phyloP scores from a whole-genome alignment of 805 yeast genomes.

The Candida pini region DNA sequence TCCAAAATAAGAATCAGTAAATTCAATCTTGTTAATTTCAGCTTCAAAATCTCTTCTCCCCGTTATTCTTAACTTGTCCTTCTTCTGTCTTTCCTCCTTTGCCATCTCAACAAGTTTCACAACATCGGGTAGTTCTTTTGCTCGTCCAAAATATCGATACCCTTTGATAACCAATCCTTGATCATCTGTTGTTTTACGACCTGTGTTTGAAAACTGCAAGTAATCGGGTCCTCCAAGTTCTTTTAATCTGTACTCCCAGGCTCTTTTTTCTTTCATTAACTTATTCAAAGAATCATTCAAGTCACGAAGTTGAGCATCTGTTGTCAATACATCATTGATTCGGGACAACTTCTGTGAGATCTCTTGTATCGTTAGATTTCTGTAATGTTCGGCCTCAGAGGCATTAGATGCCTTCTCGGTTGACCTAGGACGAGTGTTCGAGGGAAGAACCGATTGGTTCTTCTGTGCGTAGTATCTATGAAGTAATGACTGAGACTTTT shows the following conservation, averaged over 20 bases:
- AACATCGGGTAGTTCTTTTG: slow-evolving; percentile 74
- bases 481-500: slow-evolving; percentile 68
- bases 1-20: slow-evolving; percentile 37
- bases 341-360: slow-evolving; percentile 54
- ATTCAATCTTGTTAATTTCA: slow-evolving; percentile 1
- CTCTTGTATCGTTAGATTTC: slow-evolving; percentile 56
- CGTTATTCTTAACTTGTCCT: slow-evolving; percentile 7
- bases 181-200: neutral
- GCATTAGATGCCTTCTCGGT: slow-evolving; percentile 48
- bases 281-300: slow-evolving; percentile 70
- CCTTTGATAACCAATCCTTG: slow-evolving; percentile 36
- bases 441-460: slow-evolving; percentile 41
- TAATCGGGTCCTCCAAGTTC: slow-evolving; percentile 73
- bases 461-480: slow-evolving; percentile 58
- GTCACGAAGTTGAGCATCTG: slow-evolving; percentile 63
- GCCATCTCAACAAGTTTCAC: slow-evolving; percentile 37
- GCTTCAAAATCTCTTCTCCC: slow-evolving; percentile 7
- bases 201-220: slow-evolving; percentile 18
- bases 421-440: slow-evolving; percentile 55
- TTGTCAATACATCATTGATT: slow-evolving; percentile 54
- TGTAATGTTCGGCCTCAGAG: slow-evolving; percentile 67
- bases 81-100: slow-evolving; percentile 16
- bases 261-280: slow-evolving; percentile 56
- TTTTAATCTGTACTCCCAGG: slow-evolving; percentile 75
- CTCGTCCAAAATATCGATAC: slow-evolving; percentile 76